Base-by-base conservation (phyloP, 1,284 basidiomycete species). In the Ceratobasidium sp. region DNA sequence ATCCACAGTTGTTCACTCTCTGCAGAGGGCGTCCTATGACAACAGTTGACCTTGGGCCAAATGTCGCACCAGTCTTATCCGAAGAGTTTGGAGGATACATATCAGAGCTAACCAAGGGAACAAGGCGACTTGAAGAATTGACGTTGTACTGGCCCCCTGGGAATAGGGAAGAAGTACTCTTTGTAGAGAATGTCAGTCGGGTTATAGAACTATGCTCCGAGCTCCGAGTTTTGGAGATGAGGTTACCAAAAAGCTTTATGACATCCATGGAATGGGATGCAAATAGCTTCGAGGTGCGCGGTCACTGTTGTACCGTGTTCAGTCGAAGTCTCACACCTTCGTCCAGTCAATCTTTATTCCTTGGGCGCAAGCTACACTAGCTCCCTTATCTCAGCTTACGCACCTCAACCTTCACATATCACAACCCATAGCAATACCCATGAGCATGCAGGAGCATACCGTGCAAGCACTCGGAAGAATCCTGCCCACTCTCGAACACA, bases 221-320 rank as follows among this genome's bases (percentile, higher is more conserved):
- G 17, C 48, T 68, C 38, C 48, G 20, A n/a, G 12, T 40, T 23
- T 50, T 54, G 54, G 50, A 68, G 3, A 52, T 68, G 66, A 68
- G 66, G 20, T 40, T 68, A 38, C 48, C 61, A n/a, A 64, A 42
- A 40, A 20, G 40, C 20, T 64, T 64, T 17, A 17, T 20, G 23
- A 17, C 38, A 28, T 54, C 40, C 40, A 68, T 38, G 26, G 48
- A n/a, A 4, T 64, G 61, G 61, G 20, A 64, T 33, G 48, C 26
- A 38, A 33, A 54, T 40, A 68, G 54, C 66, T 68, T 68, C 40
- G 66, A 33, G 10, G 66, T 68, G 40, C 17, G 66, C 38, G n/a
- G 15, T 28, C n/a, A 64, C 2, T 28, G 6, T 38, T 17, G 12
- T 2, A 9, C 20, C n/a, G 17, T 12, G 17, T 5, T 66, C 6